phyloP scores from a whole-genome alignment of 2,329 filamentous ascomycete genomes.

The Cephalotrichum gorgonifer region DNA sequence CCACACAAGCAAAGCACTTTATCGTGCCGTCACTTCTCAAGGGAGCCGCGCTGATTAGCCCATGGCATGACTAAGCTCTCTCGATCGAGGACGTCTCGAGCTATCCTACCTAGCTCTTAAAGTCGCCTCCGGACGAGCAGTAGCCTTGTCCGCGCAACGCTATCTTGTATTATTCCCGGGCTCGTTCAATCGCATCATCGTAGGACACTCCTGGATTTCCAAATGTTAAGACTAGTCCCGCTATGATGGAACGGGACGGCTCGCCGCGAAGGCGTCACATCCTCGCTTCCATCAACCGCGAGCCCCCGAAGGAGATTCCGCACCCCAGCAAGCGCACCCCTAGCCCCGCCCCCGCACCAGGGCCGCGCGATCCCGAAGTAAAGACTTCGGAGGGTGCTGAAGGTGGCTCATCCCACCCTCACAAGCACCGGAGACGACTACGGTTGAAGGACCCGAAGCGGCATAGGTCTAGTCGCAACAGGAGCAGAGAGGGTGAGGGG shows the following conservation, averaged over 20 bases:
- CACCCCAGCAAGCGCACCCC: background rate
- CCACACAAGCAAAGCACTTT: too few relatives aligned
- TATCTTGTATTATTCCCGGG: too few relatives aligned
- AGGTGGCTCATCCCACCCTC: constrained; percentile 11
- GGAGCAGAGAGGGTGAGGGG: background rate
- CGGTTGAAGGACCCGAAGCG: constrained; percentile 21
- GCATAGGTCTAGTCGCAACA: constrained; percentile 11
- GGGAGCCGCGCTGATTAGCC: too few relatives aligned
- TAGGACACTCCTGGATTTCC: background rate
- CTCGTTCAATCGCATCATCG: too few relatives aligned
- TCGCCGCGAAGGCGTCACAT: constrained; percentile 35
- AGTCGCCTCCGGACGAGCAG: too few relatives aligned
- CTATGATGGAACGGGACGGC: constrained; percentile 4
- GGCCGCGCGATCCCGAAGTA: background rate
- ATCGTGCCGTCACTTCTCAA: too few relatives aligned
- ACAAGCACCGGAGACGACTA: constrained; percentile 15
- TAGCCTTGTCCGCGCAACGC: too few relatives aligned
- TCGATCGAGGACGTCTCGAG: too few relatives aligned
- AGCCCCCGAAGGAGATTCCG: background rate
- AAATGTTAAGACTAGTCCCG: background rate
- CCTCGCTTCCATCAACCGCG: constrained; percentile 36
- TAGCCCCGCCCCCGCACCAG: background rate
- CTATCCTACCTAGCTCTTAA: too few relatives aligned
- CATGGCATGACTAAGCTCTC: too few relatives aligned
- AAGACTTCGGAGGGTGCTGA: constrained; percentile 8